phyloP scores from a whole-genome alignment of 2,329 filamentous ascomycete genomes.

The Penicillium sp. region DNA sequence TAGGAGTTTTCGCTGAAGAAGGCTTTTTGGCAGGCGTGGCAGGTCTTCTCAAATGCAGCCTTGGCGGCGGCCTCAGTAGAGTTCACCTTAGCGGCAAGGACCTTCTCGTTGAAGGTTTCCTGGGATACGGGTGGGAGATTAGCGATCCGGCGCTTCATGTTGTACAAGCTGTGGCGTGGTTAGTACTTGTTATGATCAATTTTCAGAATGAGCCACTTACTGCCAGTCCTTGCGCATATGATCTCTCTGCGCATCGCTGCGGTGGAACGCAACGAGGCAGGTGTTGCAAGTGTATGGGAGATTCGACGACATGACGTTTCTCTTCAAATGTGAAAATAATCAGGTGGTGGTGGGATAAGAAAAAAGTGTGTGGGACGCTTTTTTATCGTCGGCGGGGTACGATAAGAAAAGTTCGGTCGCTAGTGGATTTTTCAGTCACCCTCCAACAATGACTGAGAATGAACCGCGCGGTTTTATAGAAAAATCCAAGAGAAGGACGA shows the following conservation, averaged over 20 bases:
- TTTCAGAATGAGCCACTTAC: conserved; percentile 55
- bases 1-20: conserved; percentile 98
- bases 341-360: conserved; percentile 1
- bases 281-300: conserved; percentile 90
- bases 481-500: background rate
- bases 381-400: conserved; percentile 29
- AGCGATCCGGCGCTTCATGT: conserved; percentile 90
- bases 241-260: conserved; percentile 84
- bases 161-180: conserved; percentile 70
- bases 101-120: conserved; percentile 93
- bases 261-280: conserved; percentile 93
- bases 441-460: no score
- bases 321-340: background rate
- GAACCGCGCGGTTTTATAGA: background rate
- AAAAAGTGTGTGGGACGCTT: conserved; percentile 26
- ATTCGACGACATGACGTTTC: conserved; percentile 23
- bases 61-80: conserved; percentile 82
- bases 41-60: conserved; percentile 82
- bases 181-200: background rate
- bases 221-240: conserved; percentile 99
- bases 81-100: conserved; percentile 82
- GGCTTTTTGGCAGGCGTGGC: conserved; percentile 80
- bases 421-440: background rate
- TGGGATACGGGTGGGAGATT: conserved; percentile 87
- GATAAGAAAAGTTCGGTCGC: conserved; percentile 18